Percentiles rank a stretch among this genome's conserved stretches.
Evolutionary conservation across 495 filamentous ascomycete genomes (phyloP).

Genomic region (Talaromyces borbonicus): DNA sequence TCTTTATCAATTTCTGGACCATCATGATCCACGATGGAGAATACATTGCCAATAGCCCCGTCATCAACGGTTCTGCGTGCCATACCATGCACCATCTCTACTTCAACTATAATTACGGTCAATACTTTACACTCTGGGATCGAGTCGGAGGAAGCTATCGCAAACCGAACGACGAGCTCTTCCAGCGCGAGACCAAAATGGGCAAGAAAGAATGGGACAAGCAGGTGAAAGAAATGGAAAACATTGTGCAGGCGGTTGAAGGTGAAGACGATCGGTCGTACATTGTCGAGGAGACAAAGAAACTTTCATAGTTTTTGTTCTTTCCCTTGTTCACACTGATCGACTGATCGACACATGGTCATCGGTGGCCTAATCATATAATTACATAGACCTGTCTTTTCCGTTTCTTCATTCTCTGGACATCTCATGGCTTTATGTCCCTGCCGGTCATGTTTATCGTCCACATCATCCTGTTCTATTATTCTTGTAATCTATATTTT

Average conservation of each 20-base stretch:
- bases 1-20: constrained; percentile 95
- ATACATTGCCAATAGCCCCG: constrained; percentile 77
- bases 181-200: constrained; percentile 84
- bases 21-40: constrained; percentile 97
- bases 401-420: no score
- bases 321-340: neutral
- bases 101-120: constrained; percentile 98
- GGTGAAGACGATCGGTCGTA: constrained; percentile 79
- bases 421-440: no score
- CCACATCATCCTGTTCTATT: no score
- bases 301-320: constrained; percentile 12
- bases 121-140: constrained; percentile 95
- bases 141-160: constrained; percentile 82
- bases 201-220: constrained; percentile 68
- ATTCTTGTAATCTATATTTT: no score
- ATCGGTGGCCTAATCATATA: neutral
- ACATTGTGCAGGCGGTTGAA: constrained; percentile 72
- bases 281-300: constrained; percentile 34
- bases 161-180: constrained; percentile 78
- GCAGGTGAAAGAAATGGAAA: constrained; percentile 81
- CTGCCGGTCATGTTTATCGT: no score
- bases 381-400: no score
- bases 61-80: constrained; percentile 93
- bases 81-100: constrained; percentile 97
- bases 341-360: neutral